These are phyloP conservation scores for Arctium minus DNA, from an alignment of 129 eudicot species.

Conservation along the genomic window DNA sequence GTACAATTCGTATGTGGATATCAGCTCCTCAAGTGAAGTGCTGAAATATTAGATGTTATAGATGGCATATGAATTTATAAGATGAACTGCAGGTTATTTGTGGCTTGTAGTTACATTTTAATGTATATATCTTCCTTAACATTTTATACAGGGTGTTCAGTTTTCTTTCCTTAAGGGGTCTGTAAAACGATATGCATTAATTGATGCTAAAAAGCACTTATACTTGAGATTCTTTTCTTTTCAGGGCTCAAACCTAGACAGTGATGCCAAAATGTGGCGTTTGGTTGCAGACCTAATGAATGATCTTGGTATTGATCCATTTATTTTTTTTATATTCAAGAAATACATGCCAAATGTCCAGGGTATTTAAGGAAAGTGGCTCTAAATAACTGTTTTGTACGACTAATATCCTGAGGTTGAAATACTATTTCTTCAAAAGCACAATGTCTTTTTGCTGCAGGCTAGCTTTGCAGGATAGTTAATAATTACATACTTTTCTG, in stretches of 20 bases:
- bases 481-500: slow-evolving; percentile 1
- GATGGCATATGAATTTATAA: background rate
- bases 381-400: slow-evolving; percentile 1
- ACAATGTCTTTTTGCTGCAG: slow-evolving; percentile 1
- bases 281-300: slow-evolving; percentile 99
- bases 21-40: background rate
- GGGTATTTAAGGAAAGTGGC: background rate
- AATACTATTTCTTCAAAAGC: background rate
- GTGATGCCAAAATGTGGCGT: slow-evolving; percentile 99
- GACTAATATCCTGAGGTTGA: background rate
- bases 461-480: background rate
- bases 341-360: background rate
- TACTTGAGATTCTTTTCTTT: slow-evolving; percentile 9
- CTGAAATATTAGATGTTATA: background rate
- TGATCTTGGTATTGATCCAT: slow-evolving; percentile 73
- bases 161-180: background rate
- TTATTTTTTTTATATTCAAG: slow-evolving; percentile 5
- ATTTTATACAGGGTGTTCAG: background rate
- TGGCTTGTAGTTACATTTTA: background rate
- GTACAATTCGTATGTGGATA: background rate
- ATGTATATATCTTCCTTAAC: slow-evolving; percentile 10
- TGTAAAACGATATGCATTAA: background rate
- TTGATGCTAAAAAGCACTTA: slow-evolving; percentile 8
- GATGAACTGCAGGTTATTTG: background rate
- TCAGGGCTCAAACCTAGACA: slow-evolving; percentile 96